A percentile compares a stretch with the other conserved stretches of the same genome.
Conservation (phyloP, 106 monocot genomes). For the Triglochin maritima region DNA sequence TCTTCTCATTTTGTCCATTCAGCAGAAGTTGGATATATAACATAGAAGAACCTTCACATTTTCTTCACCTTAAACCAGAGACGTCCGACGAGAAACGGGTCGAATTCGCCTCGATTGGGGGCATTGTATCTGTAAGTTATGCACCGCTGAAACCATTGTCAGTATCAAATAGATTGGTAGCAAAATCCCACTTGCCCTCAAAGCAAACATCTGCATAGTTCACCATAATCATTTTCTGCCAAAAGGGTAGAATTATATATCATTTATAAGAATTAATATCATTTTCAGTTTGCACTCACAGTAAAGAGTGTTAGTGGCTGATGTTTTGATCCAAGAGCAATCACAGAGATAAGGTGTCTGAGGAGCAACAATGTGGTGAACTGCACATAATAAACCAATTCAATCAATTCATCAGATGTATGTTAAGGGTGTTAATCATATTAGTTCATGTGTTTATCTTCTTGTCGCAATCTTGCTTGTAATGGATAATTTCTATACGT, state of each 20-base stretch:
- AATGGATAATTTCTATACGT: background rate
- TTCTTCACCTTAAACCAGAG: too few species aligned
- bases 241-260: background rate
- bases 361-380: constrained; percentile 30
- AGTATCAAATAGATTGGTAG: constrained; percentile 45
- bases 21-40: too few species aligned
- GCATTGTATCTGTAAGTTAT: constrained; percentile 10
- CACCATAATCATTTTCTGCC: background rate
- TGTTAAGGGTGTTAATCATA: background rate
- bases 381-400: constrained; percentile 18
- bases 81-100: background rate
- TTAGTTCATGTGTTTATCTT: background rate
- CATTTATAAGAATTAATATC: background rate
- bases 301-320: constrained; percentile 30
- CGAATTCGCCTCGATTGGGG: constrained; percentile 10
- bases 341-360: constrained; percentile 32
- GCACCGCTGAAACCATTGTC: constrained; percentile 31
- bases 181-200: constrained; percentile 54
- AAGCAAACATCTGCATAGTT: constrained; percentile 29
- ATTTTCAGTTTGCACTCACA: constrained; percentile 24
- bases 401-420: background rate
- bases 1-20: too few species aligned
- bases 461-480: background rate
- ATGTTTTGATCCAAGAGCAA: constrained; percentile 25
- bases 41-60: too few species aligned